Evolutionary conservation across 2,329 filamentous ascomycete species (phyloP).

Genomic region (Neobulgaria alba): DNA sequence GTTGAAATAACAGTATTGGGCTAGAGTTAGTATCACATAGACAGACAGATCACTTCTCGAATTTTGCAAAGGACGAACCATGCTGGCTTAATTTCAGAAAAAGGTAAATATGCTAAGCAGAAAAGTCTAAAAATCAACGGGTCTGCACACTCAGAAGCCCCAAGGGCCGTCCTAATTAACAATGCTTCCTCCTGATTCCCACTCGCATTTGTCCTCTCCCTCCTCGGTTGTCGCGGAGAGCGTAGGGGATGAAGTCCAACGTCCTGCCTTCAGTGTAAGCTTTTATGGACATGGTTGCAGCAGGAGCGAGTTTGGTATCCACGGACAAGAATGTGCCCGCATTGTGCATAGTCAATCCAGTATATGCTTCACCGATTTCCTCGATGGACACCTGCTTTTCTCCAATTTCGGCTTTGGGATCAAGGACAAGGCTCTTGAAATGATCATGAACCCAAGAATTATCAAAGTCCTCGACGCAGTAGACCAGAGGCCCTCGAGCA

Average conservation of each 20-base stretch:
- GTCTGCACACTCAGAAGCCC: too few relatives aligned
- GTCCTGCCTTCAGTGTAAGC: constrained; percentile 24
- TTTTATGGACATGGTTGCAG: constrained; percentile 5
- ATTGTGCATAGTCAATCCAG: constrained; percentile 14
- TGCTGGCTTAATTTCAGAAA: too few relatives aligned
- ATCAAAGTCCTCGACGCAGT: constrained; percentile 52
- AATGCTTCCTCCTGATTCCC: constrained; percentile 14
- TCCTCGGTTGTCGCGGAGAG: constrained; percentile 44
- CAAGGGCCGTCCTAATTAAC: too few relatives aligned
- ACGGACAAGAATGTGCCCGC: constrained; percentile 13
- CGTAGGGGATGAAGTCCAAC: constrained; percentile 46
- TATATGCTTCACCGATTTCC: constrained; percentile 15
- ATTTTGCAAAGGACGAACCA: too few relatives aligned
- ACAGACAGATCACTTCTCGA: too few relatives aligned
- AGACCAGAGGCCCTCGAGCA: constrained; percentile 49
- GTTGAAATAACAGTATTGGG: too few relatives aligned
- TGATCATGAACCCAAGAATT: constrained; percentile 47
- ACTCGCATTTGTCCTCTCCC: constrained; percentile 36
- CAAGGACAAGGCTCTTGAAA: constrained; percentile 34
- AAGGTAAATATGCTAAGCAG: too few relatives aligned
- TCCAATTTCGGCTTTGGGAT: constrained; percentile 10
- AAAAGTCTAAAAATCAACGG: too few relatives aligned
- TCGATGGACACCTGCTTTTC: constrained; percentile 8
- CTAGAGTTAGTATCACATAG: too few relatives aligned
- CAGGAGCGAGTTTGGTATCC: constrained; percentile 3